Evolutionary conservation across 345 rosid species (phyloP).

Genomic region (Eucalyptus lansdowneana): DNA sequence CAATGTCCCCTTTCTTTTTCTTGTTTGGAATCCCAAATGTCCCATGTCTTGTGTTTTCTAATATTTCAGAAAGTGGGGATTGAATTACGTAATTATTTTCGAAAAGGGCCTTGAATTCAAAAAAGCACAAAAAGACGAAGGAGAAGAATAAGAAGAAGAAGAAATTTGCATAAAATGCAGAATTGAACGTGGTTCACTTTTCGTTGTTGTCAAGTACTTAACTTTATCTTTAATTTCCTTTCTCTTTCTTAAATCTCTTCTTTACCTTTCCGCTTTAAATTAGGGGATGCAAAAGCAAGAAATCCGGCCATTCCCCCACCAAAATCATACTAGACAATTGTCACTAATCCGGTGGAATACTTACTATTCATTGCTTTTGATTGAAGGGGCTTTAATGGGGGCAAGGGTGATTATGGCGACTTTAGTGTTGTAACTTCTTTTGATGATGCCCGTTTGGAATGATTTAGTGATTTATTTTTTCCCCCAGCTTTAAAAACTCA

Average conservation of each 20-base stretch:
- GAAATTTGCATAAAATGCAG: not conserved
- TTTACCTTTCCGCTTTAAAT: not conserved
- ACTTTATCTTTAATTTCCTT: not conserved
- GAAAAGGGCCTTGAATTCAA: not conserved
- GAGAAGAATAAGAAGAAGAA: not conserved
- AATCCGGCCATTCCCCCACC: not conserved
- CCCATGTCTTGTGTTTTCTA: not conserved
- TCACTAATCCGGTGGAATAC: slow-evolving; percentile 3
- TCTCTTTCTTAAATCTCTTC: not conserved
- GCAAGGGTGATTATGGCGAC: slow-evolving; percentile 20
- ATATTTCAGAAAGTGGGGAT: not conserved
- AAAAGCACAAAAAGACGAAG: not conserved
- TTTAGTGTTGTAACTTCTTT: slow-evolving; percentile 33
- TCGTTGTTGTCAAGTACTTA: not conserved
- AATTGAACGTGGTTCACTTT: not conserved
- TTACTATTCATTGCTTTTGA: not conserved
- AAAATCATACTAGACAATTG: not conserved
- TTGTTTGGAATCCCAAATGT: not conserved
- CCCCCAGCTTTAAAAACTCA: not conserved
- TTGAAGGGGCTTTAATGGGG: slow-evolving; percentile 14
- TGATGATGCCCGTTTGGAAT: slow-evolving; percentile 27
- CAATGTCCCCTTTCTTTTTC: not conserved
- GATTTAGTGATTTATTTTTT: not conserved
- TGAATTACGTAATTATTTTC: not conserved
- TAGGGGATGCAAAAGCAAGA: not conserved